Evolutionary conservation across 805 yeast species (phyloP).

Genomic region (Priceomyces carsonii): DNA sequence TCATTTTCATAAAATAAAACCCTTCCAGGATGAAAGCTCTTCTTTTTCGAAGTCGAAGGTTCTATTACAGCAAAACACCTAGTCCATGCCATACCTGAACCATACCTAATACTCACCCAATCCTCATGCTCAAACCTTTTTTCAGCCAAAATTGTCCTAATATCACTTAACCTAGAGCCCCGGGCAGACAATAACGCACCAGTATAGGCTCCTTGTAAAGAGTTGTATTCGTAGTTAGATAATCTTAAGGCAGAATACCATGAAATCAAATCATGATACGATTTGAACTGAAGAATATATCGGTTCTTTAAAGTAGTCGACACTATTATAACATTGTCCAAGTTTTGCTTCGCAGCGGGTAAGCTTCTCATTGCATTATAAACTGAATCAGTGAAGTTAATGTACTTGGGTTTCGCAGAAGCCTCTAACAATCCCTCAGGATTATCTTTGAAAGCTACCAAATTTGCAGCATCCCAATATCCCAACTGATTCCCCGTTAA

Average conservation of each 20-base stretch:
- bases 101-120: conserved; percentile 93
- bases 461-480: conserved; percentile 79
- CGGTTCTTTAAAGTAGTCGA: conserved; percentile 92
- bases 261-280: conserved; percentile 58
- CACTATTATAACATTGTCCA: conserved; percentile 79
- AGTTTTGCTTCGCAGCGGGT: conserved; percentile 62
- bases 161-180: conserved; percentile 85
- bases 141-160: conserved; percentile 79
- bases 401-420: conserved; percentile 78
- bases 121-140: conserved; percentile 87
- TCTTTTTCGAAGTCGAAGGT: conserved; percentile 57
- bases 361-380: conserved; percentile 69
- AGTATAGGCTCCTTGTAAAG: conserved; percentile 93
- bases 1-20: conserved; percentile 83
- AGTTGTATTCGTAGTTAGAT: conserved; percentile 74
- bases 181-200: conserved; percentile 92
- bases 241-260: conserved; percentile 88
- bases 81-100: conserved; percentile 98
- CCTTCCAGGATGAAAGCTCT: conserved; percentile 56
- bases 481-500: conserved; percentile 90
- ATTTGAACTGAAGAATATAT: conserved; percentile 74
- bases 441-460: conserved; percentile 53
- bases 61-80: conserved; percentile 89
- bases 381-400: conserved; percentile 88
- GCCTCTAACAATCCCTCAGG: conserved; percentile 57